Base-by-base conservation (phyloP, 1,139 yeast genomes). In the Hemisphaericaspora subhashii region DNA sequence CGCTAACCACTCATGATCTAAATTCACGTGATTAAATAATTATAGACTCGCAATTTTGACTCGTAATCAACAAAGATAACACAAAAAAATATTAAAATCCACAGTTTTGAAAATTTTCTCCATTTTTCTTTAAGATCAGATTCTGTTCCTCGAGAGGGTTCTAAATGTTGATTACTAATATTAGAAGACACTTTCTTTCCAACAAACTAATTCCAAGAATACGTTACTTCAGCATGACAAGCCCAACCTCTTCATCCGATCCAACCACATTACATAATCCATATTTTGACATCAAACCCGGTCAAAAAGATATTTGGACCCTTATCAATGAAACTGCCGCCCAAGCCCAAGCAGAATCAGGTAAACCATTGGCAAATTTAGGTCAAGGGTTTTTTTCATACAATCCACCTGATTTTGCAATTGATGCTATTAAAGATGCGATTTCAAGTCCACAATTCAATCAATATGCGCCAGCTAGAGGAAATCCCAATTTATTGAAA, bases 351-450 rank as follows among this genome's bases (percentile, higher is more conserved):
- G 64, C 63, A 32, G 79, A 77, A 40, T 66, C 79, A 22, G 88
- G 88, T 13, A 72, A 83, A 48, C 84, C 87, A 34, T 80, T 90
- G 40, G 83, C 83, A 48, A 92, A 92, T 54, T 74, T 92, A 44
- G 98, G 98, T 27, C 98, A 92, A 62, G 98, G 98, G 1, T 92
- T 92, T 64, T 92, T 92, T 70, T 87, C 96, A 2, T 92, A 90
- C 60, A 78, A 89, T 29, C 97, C 98, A 2, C 98, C 98, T 0
- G 78, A 79, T 15, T 92, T 92, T 64, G 96, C 95, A 11, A 71
- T 86, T 45, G 72, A 79, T 12, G 95, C 96, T 2, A 95, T 92
- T n/a, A 75, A 79, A 48, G 72, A 76, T 33, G 92, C 96, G 0
- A 70, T 90, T 39, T 79, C 78, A 34, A 69, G 68, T 26, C 84